These are phyloP conservation scores for Tolypocladium guangdongense DNA, from an alignment of 2,329 filamentous ascomycete species.

Conservation along the genomic window DNA sequence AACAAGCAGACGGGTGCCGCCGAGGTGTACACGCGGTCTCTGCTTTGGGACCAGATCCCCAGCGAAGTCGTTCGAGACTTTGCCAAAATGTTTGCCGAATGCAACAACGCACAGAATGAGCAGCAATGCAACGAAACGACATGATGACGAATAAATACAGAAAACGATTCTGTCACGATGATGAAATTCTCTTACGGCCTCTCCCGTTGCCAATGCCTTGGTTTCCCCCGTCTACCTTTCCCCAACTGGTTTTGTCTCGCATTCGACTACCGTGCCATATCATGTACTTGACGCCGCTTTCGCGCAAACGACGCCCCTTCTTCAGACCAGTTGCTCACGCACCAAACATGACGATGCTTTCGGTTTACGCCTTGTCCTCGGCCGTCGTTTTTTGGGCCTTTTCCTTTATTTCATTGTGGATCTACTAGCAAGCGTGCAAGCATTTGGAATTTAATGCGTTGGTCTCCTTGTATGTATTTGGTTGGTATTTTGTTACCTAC, in stretches of 20 bases:
- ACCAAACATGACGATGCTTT: constrained; percentile 1
- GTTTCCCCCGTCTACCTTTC: constrained; percentile 7
- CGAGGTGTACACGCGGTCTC: constrained; percentile 83
- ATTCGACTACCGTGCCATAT: not conserved
- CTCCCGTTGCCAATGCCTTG: constrained; percentile 19
- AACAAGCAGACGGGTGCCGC: constrained; percentile 60
- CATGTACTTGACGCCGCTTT: not conserved
- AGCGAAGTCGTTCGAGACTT: constrained; percentile 87
- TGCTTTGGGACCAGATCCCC: constrained; percentile 91
- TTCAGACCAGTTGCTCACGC: constrained; percentile 3
- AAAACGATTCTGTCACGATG: constrained; percentile 22
- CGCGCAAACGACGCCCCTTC: not conserved
- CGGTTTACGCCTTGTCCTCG: constrained; percentile 1
- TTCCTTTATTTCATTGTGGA: constrained; percentile 1
- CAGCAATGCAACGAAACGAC: constrained; percentile 32
- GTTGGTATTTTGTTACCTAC: not conserved
- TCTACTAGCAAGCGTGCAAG: constrained; percentile 4
- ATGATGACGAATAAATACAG: constrained; percentile 26
- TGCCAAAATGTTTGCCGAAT: constrained; percentile 78
- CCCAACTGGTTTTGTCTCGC: not conserved
- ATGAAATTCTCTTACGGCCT: constrained; percentile 16
- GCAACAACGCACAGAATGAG: constrained; percentile 38
- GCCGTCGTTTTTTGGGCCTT: constrained; percentile 3
- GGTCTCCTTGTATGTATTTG: not conserved
- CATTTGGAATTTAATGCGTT: not conserved